Evolutionary conservation across 2,329 filamentous ascomycete genomes (phyloP), one percentile per base, ranked within the genome.

Genomic region (Fusarium algeriense): DNA sequence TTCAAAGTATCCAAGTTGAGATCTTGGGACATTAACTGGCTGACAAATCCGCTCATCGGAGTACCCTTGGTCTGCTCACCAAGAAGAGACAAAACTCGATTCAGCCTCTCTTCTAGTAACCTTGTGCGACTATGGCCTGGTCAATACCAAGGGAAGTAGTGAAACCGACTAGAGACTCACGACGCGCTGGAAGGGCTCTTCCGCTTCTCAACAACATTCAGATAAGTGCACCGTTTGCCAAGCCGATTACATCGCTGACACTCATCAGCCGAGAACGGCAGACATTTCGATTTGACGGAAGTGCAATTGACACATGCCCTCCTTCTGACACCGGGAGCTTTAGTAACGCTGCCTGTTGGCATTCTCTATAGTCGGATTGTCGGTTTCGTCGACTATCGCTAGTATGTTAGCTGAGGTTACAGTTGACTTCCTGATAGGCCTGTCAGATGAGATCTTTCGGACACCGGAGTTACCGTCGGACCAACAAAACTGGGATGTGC

Each of bases 281-380:
- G 20, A 4, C 67, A 69, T 67, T 69, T 69, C 4, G 67, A 69
- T 23, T 69, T 69, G 26, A 60, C 66, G 15, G 60, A 50, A 3
- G 67, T 70, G 26, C 66, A 69, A 35, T 70, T 69, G 3, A 70
- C 53, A 37, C 67, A 69, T 12, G 67, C 66, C 37, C 67, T 70
- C 7, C 67, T 67, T 40, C 54, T 66, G 3, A 67, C 41, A 23
- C 66, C 49, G 11, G 54, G 30, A 14, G 23, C 5, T 8, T 46
- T 66, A 1, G 61, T 20, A 28, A 52, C 14, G 7, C 10, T n/a
- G 19, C 43, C 32, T n/a, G 61, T 17, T 3, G 45, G 49, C 52
- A 66, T 66, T 46, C 20, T 5, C 11, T 49, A 26, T 17, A 13
- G 19, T 4, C 19, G 10, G 17, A 5, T 26, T 45, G 12, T n/a